Percentiles rank a stretch among this genome's conserved stretches.
Conservation (phyloP, 345 rosid genomes). For the Kernera saxatilis region DNA sequence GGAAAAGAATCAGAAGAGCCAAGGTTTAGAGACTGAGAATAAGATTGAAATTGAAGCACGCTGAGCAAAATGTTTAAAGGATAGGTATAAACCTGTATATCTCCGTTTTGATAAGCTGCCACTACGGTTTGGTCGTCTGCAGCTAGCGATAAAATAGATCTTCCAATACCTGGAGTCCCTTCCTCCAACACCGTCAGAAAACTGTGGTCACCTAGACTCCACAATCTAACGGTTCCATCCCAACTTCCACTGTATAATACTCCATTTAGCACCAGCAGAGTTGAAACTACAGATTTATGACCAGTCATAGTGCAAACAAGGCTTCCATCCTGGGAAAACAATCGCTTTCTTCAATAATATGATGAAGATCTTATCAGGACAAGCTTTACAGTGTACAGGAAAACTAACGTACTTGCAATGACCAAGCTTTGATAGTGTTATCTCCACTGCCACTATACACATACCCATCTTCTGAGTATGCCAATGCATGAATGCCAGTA, state of each 20-base stretch:
- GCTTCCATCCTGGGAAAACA: constrained; percentile 54
- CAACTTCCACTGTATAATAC: constrained; percentile 90
- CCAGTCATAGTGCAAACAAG: constrained; percentile 71
- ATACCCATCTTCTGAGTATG: constrained; percentile 52
- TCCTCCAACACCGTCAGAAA: constrained; percentile 69
- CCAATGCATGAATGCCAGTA: constrained; percentile 78
- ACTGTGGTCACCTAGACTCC: constrained; percentile 83
- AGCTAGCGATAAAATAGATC: constrained; percentile 56
- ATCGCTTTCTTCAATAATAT: background rate
- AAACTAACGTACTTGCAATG: constrained; percentile 50
- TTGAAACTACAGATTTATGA: constrained; percentile 83
- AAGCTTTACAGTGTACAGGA: background rate
- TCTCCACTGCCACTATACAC: constrained; percentile 93
- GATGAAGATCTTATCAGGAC: background rate
- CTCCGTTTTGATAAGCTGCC: constrained; percentile 74
- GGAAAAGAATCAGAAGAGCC: background rate
- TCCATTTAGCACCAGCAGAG: constrained; percentile 52
- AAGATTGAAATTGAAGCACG: constrained; percentile 6
- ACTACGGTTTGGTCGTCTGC: constrained; percentile 47
- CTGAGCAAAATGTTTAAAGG: background rate
- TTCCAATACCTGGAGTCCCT: constrained; percentile 42
- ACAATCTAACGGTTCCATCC: constrained; percentile 84
- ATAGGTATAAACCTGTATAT: constrained; percentile 45
- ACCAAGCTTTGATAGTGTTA: constrained; percentile 83
- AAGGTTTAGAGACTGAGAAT: constrained; percentile 1